Evolutionary conservation across 306 rosid genomes (phyloP).

Genomic region (Rosa lucieae): DNA sequence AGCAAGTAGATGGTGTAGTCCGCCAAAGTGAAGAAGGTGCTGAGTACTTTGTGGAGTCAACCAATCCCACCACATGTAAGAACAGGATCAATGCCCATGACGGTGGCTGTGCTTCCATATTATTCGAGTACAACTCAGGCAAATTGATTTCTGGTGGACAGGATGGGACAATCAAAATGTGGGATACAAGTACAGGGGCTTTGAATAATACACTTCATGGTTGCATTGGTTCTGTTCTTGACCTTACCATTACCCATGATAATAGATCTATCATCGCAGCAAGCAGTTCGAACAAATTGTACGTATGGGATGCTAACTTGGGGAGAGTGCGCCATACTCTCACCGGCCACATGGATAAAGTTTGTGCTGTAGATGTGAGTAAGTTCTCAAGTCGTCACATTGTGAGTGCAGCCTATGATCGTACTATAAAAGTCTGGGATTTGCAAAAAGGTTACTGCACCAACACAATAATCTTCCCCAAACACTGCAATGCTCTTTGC

Average conservation of each 20-base stretch:
- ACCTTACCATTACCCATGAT: slow-evolving; percentile 81
- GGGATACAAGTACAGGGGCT: slow-evolving; percentile 87
- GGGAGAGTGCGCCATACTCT: slow-evolving; percentile 90
- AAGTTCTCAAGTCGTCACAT: slow-evolving; percentile 81
- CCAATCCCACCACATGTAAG: slow-evolving; percentile 70
- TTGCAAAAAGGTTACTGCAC: slow-evolving; percentile 91
- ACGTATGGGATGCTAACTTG: slow-evolving; percentile 75
- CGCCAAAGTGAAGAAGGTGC: slow-evolving; percentile 97
- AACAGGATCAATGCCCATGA: slow-evolving; percentile 78
- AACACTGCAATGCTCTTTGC: slow-evolving; percentile 86
- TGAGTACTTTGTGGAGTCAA: slow-evolving; percentile 74
- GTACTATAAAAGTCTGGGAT: slow-evolving; percentile 97
- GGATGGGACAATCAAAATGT: slow-evolving; percentile 76
- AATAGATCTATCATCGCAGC: slow-evolving; percentile 90
- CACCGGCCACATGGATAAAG: slow-evolving; percentile 92
- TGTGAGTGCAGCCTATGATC: slow-evolving; percentile 93
- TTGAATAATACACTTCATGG: slow-evolving; percentile 61
- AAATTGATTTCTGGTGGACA: slow-evolving; percentile 92
- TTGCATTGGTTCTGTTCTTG: slow-evolving; percentile 93
- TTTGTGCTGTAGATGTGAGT: slow-evolving; percentile 93
- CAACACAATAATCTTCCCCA: slow-evolving; percentile 72
- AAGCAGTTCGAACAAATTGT: slow-evolving; percentile 94
- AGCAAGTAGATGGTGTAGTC: slow-evolving; percentile 97
- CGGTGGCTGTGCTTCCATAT: slow-evolving; percentile 87
- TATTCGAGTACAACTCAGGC: slow-evolving; percentile 75